These are phyloP conservation scores for Rutstroemia sp. DNA, from an alignment of 2,329 filamentous ascomycete species.

Conservation along the genomic window DNA sequence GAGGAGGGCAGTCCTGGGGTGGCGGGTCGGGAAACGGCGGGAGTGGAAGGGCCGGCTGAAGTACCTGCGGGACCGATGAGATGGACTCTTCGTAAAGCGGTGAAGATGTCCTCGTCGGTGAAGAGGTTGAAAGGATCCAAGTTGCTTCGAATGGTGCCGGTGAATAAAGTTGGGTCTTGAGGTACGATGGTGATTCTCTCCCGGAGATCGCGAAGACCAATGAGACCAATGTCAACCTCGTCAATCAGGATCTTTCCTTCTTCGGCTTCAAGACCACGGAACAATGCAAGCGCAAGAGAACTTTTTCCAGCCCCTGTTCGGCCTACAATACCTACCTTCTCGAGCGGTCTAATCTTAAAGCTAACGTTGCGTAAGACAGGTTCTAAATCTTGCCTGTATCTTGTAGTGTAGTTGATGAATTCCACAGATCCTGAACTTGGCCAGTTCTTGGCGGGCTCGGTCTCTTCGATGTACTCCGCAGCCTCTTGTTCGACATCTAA, in stretches of 20 bases:
- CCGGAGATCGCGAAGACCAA: slow-evolving; percentile 88
- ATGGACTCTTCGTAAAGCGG: slow-evolving; percentile 78
- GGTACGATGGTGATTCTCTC: slow-evolving; percentile 96
- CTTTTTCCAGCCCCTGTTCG: slow-evolving; percentile 95
- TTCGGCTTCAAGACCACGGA: slow-evolving; percentile 88
- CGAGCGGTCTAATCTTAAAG: slow-evolving; percentile 76
- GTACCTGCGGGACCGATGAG: slow-evolving; percentile 55
- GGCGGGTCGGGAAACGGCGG: slow-evolving; percentile 24
- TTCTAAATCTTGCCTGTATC: slow-evolving; percentile 82
- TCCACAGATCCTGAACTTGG: slow-evolving; percentile 78
- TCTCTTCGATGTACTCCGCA: slow-evolving; percentile 66
- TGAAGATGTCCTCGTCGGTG: slow-evolving; percentile 85
- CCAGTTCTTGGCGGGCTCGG: slow-evolving; percentile 73
- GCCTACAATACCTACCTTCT: slow-evolving; percentile 95
- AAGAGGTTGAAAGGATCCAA: slow-evolving; percentile 87
- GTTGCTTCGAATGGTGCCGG: slow-evolving; percentile 84
- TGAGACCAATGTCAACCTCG: slow-evolving; percentile 78
- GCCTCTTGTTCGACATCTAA: slow-evolving; percentile 95
- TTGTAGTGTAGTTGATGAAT: slow-evolving; percentile 81
- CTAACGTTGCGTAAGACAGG: slow-evolving; percentile 76
- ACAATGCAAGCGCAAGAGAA: slow-evolving; percentile 84
- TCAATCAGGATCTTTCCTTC: slow-evolving; percentile 86
- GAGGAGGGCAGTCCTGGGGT: slow-evolving; percentile 21
- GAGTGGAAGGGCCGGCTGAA: slow-evolving; percentile 27
- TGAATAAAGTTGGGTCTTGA: slow-evolving; percentile 92